Evolutionary conservation across 345 rosid species (phyloP).

Genomic region (Citrus maxima): DNA sequence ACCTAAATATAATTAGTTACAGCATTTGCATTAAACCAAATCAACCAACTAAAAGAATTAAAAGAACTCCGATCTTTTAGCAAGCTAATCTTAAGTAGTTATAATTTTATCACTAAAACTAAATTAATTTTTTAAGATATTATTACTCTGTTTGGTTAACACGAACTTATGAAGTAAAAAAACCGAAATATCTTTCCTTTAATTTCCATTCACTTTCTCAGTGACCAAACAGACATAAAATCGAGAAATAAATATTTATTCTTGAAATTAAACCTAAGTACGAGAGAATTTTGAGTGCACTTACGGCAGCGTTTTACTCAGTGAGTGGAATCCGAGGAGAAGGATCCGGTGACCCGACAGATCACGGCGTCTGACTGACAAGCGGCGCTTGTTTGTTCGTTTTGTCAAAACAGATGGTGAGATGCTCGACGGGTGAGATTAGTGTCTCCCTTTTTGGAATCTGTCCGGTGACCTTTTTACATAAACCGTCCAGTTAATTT

Average conservation of each 20-base stretch:
- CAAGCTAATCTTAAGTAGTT: not conserved
- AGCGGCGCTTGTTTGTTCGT: not conserved
- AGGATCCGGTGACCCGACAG: slow-evolving; percentile 9
- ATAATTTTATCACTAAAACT: not conserved
- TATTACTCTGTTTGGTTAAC: not conserved
- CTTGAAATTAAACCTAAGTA: not conserved
- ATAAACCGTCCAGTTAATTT: not conserved
- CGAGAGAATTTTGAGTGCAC: not conserved
- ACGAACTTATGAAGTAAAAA: not conserved
- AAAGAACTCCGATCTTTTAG: not conserved
- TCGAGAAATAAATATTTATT: not conserved
- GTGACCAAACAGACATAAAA: not conserved
- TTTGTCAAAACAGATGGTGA: not conserved
- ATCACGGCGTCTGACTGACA: not conserved
- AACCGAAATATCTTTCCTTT: not conserved
- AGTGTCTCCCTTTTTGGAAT: not conserved
- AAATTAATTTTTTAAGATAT: not conserved
- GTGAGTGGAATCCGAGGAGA: not conserved
- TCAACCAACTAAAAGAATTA: not conserved
- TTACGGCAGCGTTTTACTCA: not conserved
- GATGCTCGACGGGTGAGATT: slow-evolving; percentile 7
- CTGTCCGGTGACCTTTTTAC: not conserved
- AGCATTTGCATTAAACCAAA: not conserved
- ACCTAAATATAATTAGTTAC: not conserved
- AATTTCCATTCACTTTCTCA: not conserved